Evolutionary conservation across 768 basidiomycete species (phyloP), one percentile per base, ranked within the genome.

Genomic region (Hirschioporus abietinus): DNA sequence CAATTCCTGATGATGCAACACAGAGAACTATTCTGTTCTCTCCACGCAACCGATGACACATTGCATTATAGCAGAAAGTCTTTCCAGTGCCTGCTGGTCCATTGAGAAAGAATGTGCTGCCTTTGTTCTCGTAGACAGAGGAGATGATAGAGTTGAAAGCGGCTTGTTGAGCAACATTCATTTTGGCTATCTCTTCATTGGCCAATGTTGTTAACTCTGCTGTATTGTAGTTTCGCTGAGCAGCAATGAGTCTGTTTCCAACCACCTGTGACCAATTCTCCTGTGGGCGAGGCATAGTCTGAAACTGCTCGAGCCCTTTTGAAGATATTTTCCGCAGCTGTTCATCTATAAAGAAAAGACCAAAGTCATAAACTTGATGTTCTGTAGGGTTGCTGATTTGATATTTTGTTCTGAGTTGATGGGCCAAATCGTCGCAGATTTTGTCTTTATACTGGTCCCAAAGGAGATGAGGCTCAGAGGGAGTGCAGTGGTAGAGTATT

Each of bases 1-100:
- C 80, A 65, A 85, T 80, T 0, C 83, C 82, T 42, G 83, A 83
- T 0, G 84, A 85, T 15, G 83, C 80, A 17, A 82, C 80, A 78
- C 80, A 83, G 1, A 86, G 74, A 1, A 80, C 75, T 71, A 84
- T 76, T 26, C 69, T 26, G 0, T 74, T 74, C 15, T 72, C 59
- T 8, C 68, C 67, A 15, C 74, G 68, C 0, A 82, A 24, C 15
- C 69, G 57, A 42, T 72, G 52, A 68, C 77, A 74, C 58, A 82
- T 68, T 2, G 77, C 73, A 2, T 78, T 81, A 65, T 76, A 78
- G 0, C 81, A 67, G 72, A 78, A 84, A 0, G 83, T 83, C 65
- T 84, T 84, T 15, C 83, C 81, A 64, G 77, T 77, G 0, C 82
- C 81, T 35, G 77, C 82, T 59, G 78, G 72, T 61, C 81, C 80